Base-by-base conservation (phyloP, 2,329 filamentous ascomycete species). In the Xylariaceae sp. region DNA sequence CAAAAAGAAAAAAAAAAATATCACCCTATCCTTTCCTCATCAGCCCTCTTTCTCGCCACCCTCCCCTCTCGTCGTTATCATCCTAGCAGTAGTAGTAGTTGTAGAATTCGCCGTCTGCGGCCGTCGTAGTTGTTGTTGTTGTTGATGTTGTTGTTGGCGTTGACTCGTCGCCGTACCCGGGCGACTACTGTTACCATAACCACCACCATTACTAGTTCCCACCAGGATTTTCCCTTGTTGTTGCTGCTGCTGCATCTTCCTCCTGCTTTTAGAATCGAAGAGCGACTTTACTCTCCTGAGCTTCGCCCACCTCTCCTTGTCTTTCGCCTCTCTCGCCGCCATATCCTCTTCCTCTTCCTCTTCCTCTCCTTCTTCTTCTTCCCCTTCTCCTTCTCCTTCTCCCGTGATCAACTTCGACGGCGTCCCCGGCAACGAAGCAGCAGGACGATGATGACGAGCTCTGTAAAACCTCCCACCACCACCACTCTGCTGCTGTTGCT, bases 291-390 rank as follows among this genome's bases (percentile, higher is more conserved):
- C 81, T 41, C 76, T 74, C 52, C 80, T 73, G 47, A 88, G 62
- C 50, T 80, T 73, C n/a, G 80, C 75, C 82, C 82, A 86, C 47
- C 83, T 71, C 60, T 84, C 80, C 59, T 83, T 83, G 44, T 87
- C 83, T 56, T 83, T 83, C 31, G 65, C 70, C 32, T 71, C 68
- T 17, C 70, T 64, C 0, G 59, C 60, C 27, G 63, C 66, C 31
- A 71, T 67, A 14, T 74, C 66, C 8, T 70, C 62, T 12, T 69
- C 70, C 29, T 73, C 75, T 27, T 65, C 68, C 3, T 63, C 63
- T 36, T 62, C 49, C 12, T 36, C 21, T 24, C 11, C 21, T 24
- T 24, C 21, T 24, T 24, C 7, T 6, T 24, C 21, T 7, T 7
- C 6, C 11, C 21, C 21, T 24, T 24, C 6, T 24, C 11, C 7